Conservation (phyloP, 208 protist genomes). For the Leishmania amazonensis region DNA sequence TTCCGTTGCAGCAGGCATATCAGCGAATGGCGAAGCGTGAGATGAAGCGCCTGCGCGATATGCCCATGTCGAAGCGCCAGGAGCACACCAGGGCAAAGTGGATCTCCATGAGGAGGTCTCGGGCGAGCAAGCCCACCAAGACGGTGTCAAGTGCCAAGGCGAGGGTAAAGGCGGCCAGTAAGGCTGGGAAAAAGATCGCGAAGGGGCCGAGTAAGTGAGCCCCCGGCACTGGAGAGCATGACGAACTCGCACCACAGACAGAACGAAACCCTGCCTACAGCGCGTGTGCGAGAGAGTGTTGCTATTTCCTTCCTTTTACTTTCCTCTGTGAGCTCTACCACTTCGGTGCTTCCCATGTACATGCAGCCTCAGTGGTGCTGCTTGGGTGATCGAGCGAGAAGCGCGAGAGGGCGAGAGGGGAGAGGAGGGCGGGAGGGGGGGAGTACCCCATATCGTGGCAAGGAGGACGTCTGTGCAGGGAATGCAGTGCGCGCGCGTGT, state of each 20-base stretch:
- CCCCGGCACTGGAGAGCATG: not conserved
- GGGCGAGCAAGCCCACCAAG: constrained; percentile 11
- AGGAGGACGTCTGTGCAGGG: not conserved
- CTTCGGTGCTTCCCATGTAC: not conserved
- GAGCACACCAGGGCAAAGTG: constrained; percentile 19
- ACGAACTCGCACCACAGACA: not conserved
- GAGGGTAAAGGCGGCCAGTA: constrained; percentile 26
- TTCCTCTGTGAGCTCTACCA: not conserved
- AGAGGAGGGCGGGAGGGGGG: too few relatives aligned
- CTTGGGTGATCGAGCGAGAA: not conserved
- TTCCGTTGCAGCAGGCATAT: constrained; percentile 55
- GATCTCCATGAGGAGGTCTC: constrained; percentile 19
- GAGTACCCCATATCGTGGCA: not conserved
- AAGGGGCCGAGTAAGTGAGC: constrained; percentile 15
- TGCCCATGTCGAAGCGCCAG: constrained; percentile 19
- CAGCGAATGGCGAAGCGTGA: constrained; percentile 56
- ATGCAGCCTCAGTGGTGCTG: not conserved
- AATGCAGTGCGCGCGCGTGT: not conserved
- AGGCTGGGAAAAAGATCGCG: constrained; percentile 22
- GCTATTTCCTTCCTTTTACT: not conserved
- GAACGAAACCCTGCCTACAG: not conserved
- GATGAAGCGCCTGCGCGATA: constrained; percentile 27
- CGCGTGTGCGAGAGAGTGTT: not conserved
- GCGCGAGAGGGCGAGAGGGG: not conserved
- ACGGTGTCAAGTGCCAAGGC: constrained; percentile 26